phyloP scores from a whole-genome alignment of 1,284 basidiomycete genomes.

The Heterobasidion occidentale region DNA sequence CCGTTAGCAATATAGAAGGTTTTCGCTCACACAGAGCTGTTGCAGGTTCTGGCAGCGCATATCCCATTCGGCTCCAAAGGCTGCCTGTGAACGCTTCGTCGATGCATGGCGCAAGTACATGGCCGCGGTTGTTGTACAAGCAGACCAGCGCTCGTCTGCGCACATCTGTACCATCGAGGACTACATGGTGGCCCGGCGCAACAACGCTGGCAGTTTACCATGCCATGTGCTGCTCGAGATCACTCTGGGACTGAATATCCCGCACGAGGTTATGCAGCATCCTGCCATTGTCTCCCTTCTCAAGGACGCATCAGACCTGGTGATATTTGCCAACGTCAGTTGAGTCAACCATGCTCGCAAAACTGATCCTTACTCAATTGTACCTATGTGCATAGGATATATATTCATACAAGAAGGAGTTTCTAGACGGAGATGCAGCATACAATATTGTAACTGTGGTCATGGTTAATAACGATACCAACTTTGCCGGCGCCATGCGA shows the following conservation, averaged over 20 bases:
- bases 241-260: constrained; percentile 23
- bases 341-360: neutral
- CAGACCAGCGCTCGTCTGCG: constrained; percentile 23
- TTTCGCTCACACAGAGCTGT: neutral
- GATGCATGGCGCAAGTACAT: constrained; percentile 27
- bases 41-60: constrained; percentile 29
- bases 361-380: neutral
- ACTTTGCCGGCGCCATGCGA: constrained; percentile 13
- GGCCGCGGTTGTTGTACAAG: constrained; percentile 30
- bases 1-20: constrained; percentile 2
- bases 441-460: constrained; percentile 19
- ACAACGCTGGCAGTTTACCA: constrained; percentile 31
- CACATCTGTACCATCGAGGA: constrained; percentile 24
- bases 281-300: constrained; percentile 26
- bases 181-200: constrained; percentile 28
- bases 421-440: constrained; percentile 11
- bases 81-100: constrained; percentile 27
- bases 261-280: constrained; percentile 29
- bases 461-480: constrained; percentile 14
- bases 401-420: constrained; percentile 19
- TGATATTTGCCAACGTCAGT: constrained; percentile 30
- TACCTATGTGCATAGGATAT: constrained; percentile 13
- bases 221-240: constrained; percentile 28
- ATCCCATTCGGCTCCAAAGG: constrained; percentile 19
- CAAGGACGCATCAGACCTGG: constrained; percentile 25